Conservation (phyloP, 306 rosid genomes). For the Rosa persica region DNA sequence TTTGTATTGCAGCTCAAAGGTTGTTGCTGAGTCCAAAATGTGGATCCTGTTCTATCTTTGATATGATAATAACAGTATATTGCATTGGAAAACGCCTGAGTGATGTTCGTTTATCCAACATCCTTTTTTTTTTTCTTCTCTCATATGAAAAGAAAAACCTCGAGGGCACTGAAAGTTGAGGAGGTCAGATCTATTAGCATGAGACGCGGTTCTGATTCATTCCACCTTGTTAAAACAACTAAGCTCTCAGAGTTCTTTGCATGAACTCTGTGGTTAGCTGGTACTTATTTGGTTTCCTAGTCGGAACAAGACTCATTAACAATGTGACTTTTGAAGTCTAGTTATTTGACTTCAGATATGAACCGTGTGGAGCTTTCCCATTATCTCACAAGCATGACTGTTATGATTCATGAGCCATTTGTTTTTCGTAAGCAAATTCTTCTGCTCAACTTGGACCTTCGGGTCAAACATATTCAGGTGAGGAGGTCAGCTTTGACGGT, state of each 20-base stretch:
- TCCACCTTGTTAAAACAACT: background rate
- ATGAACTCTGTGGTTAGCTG: background rate
- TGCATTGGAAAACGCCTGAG: background rate
- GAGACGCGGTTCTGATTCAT: background rate
- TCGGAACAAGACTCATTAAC: background rate
- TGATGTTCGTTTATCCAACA: background rate
- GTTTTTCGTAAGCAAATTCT: background rate
- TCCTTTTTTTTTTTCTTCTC: too few species aligned
- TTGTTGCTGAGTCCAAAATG: slow-evolving; percentile 16
- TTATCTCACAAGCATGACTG: background rate
- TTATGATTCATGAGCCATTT: background rate
- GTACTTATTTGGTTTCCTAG: background rate
- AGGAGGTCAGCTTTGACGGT: background rate
- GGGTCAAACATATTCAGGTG: background rate
- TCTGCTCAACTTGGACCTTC: slow-evolving; percentile 4
- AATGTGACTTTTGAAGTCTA: background rate
- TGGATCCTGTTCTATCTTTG: slow-evolving; percentile 3
- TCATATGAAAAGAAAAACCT: too few species aligned
- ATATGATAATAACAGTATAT: background rate
- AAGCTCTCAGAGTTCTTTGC: background rate
- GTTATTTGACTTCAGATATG: too few species aligned
- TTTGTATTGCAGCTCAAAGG: slow-evolving; percentile 28
- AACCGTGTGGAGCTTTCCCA: background rate
- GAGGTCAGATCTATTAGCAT: too few species aligned
- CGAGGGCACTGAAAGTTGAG: too few species aligned